Base-by-base conservation (phyloP, 768 basidiomycete genomes). In the Melanogaster broomeanus region DNA sequence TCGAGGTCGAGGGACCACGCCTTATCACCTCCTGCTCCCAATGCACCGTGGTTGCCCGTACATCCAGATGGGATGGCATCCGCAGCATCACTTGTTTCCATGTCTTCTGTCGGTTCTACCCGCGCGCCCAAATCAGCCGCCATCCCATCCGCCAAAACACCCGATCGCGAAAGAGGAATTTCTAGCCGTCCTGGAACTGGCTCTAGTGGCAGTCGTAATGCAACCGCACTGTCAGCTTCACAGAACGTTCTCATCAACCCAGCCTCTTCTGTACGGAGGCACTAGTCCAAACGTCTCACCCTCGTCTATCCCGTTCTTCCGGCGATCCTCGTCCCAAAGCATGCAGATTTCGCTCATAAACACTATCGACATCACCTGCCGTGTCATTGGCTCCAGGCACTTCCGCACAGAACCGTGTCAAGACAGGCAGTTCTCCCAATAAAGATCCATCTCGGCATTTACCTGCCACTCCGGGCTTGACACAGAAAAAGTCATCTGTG, bases 261-360 rank as follows among this genome's bases (percentile, higher is more conserved):
- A 28, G 76, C 84, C 18, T 78, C 83, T 16, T 89, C 88, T 15
- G 68, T 85, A 38, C 81, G 84, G 46, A 82, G 86, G 34, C 79
- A 81, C 25, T 82, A 85, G 51, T 66, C 72, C 21, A 93, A 87
- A 67, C 85, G 93, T 52, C 81, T 93, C 41, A 1, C 93, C 93
- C 2, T 93, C 91, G 24, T 90, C 91, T 13, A 96, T 96, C 52
- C 93, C 93, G 2, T 96, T 96, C 72, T 95, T 96, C 75, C 83
- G 91, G 39, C 87, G 93, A 31, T 93, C 92, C 8, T 90, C 90
- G 24, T 94, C 93, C 7, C 89, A 93, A 63, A 90, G 88, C 15
- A 87, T 90, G 80, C 87, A 90, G 55, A 67, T 85, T 22, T 79
- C 84, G 18, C 74, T 81, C 7, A 63, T 68, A n/a, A 61, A 53